These are phyloP conservation scores for Naumovozyma dairenensis DNA, from an alignment of 805 yeast genomes.

Conservation along the genomic window DNA sequence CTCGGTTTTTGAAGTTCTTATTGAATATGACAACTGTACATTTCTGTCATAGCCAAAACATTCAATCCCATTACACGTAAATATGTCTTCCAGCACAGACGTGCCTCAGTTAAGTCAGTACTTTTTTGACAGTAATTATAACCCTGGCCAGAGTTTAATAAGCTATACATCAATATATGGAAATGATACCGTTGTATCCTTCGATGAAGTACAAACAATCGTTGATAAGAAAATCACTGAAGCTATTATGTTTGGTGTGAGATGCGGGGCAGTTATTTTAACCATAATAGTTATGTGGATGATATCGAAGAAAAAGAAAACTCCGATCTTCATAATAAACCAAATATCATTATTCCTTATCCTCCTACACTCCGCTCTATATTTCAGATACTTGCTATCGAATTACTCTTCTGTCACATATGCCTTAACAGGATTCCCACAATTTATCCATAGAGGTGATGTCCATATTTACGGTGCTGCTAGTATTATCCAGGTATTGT, in stretches of 20 bases:
- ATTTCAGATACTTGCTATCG: constrained; percentile 44
- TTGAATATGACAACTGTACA: too few relatives aligned
- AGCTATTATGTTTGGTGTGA: constrained; percentile 44
- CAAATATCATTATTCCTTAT: constrained; percentile 47
- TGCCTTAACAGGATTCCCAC: constrained; percentile 39
- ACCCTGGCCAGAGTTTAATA: constrained; percentile 22
- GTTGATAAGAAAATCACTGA: constrained; percentile 29
- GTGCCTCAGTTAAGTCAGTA: constrained; percentile 8
- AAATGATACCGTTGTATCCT: constrained; percentile 25
- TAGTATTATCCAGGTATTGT: constrained; percentile 47
- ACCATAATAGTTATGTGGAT: constrained; percentile 40
- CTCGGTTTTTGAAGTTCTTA: too few relatives aligned
- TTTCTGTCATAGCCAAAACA: too few relatives aligned
- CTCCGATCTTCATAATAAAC: constrained; percentile 70
- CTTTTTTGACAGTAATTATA: constrained; percentile 16
- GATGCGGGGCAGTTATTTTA: constrained; percentile 46
- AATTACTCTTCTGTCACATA: constrained; percentile 41
- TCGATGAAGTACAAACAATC: constrained; percentile 35
- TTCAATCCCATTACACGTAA: too few relatives aligned
- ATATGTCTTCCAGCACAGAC: constrained; percentile 2
- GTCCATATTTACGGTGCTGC: constrained; percentile 49
- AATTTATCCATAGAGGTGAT: constrained; percentile 29
- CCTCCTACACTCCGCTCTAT: constrained; percentile 52
- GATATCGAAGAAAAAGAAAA: constrained; percentile 41
- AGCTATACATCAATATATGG: constrained; percentile 39